Evolutionary conservation across 768 basidiomycete species (phyloP).

Genomic region (Hygrocybe coccinea): DNA sequence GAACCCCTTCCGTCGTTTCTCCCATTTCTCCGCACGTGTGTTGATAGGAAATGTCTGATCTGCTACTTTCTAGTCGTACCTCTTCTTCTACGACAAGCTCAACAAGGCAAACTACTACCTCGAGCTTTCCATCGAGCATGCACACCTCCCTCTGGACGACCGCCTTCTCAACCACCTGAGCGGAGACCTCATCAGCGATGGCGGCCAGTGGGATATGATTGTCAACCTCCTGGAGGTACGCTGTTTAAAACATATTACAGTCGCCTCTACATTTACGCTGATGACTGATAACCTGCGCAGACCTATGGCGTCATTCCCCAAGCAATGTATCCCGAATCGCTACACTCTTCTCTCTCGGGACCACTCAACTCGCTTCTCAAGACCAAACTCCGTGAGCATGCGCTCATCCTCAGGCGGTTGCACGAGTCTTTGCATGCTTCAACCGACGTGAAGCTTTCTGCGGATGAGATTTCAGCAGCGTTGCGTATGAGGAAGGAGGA

Average conservation of each 20-base stretch:
- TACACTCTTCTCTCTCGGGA: conserved; percentile 68
- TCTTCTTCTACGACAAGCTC: conserved; percentile 96
- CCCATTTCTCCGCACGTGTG: not conserved
- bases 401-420: conserved; percentile 70
- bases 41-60: not conserved
- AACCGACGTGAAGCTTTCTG: conserved; percentile 31
- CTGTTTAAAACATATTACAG: no score
- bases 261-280: not conserved
- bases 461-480: conserved; percentile 43
- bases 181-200: conserved; percentile 76
- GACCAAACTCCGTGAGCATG: conserved; percentile 87
- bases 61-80: conserved; percentile 55
- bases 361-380: conserved; percentile 78
- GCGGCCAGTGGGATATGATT: conserved; percentile 95
- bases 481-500: conserved; percentile 82
- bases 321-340: conserved; percentile 75
- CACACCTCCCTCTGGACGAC: conserved; percentile 74
- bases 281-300: conserved; percentile 20
- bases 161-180: conserved; percentile 77
- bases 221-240: conserved; percentile 41
- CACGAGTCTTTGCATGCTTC: conserved; percentile 49
- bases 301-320: conserved; percentile 89
- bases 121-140: conserved; percentile 78
- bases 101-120: conserved; percentile 93
- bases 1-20: not conserved